A percentile compares a stretch with the other conserved stretches of the same genome.
These are phyloP conservation scores for Geotrichum europaeum DNA, from an alignment of 1,139 yeast species.

Conservation along the genomic window DNA sequence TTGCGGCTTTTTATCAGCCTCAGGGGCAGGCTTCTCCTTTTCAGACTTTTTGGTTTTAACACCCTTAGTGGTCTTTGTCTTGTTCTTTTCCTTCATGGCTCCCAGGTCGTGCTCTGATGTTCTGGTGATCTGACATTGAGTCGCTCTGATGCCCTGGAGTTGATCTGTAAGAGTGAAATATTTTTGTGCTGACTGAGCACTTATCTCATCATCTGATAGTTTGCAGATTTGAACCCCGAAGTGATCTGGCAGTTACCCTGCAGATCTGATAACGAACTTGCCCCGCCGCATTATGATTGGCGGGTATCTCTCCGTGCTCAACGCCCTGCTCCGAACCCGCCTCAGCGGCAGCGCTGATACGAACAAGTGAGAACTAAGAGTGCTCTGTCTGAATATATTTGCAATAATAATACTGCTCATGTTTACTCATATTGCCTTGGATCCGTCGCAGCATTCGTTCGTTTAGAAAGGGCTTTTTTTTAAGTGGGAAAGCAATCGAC, in stretches of 20 bases:
- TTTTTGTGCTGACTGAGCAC: neutral
- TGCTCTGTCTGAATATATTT: neutral
- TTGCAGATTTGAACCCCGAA: neutral
- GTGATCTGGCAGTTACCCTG: neutral
- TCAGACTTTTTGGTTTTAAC: neutral
- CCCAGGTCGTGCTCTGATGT: neutral
- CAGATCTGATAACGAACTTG: neutral
- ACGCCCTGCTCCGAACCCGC: neutral
- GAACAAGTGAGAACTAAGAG: neutral
- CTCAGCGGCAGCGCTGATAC: neutral
- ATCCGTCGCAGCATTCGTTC: neutral
- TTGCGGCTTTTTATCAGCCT: neutral
- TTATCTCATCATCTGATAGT: neutral
- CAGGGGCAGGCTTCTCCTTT: neutral
- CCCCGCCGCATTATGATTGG: neutral
- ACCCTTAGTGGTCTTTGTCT: conserved; percentile 4
- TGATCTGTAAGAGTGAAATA: neutral
- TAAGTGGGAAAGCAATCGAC: neutral
- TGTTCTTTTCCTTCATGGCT: conserved; percentile 8
- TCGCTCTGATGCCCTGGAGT: neutral
- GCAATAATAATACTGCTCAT: neutral
- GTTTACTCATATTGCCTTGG: neutral
- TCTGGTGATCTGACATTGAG: neutral
- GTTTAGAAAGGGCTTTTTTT: neutral
- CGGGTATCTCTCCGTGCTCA: neutral